Evolutionary conservation across 495 filamentous ascomycete genomes (phyloP).

Genomic region (Penicillium antarcticum): DNA sequence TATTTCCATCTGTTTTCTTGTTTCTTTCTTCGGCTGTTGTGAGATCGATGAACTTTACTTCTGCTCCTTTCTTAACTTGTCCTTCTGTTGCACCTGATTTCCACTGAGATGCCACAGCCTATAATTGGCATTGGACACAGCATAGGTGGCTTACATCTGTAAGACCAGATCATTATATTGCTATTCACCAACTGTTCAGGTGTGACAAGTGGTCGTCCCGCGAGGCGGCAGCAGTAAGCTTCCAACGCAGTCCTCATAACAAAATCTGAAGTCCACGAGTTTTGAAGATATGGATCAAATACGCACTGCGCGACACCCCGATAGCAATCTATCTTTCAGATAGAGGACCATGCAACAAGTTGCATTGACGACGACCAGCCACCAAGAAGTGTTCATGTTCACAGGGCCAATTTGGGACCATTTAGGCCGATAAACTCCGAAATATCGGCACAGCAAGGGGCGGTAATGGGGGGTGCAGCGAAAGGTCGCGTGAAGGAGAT

Average conservation of each 20-base stretch:
- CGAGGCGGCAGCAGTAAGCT: constrained; percentile 46
- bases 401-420: too few relatives aligned
- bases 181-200: constrained; percentile 30
- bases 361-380: constrained; percentile 59
- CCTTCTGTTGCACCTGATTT: too few relatives aligned
- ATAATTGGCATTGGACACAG: constrained; percentile 75
- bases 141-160: constrained; percentile 62
- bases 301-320: constrained; percentile 53
- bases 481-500: constrained; percentile 50
- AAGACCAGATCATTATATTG: constrained; percentile 32
- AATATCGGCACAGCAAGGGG: constrained; percentile 57
- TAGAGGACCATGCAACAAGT: constrained; percentile 5
- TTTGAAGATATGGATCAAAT: constrained; percentile 49
- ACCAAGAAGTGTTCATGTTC: constrained; percentile 50
- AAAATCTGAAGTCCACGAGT: constrained; percentile 58
- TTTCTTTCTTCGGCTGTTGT: too few relatives aligned
- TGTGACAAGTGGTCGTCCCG: constrained; percentile 59
- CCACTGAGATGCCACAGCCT: constrained; percentile 65
- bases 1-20: too few relatives aligned
- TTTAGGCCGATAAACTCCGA: constrained; percentile 46
- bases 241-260: constrained; percentile 44
- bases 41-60: too few relatives aligned
- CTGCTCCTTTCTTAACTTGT: too few relatives aligned
- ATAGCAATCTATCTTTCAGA: constrained; percentile 32
- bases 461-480: constrained; percentile 60